Conservation (phyloP, 208 protist species). For the Angomonas ambiguus region DNA sequence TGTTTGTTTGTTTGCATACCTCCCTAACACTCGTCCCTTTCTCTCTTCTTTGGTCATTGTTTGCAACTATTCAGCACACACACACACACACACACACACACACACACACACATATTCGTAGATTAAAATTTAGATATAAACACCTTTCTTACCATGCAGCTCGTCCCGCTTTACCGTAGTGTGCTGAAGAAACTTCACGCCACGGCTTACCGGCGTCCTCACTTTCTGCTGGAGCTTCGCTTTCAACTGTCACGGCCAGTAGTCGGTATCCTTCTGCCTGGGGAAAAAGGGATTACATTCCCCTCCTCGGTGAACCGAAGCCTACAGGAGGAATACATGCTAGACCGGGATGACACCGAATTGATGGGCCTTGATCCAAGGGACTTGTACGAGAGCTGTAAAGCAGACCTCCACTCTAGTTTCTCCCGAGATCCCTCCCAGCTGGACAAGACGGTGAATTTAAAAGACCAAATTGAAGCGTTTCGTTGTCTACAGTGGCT, state of each 20-base stretch:
- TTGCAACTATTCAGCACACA: too few relatives aligned
- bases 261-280: neutral
- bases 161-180: conserved; percentile 45
- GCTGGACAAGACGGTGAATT: neutral
- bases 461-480: conserved; percentile 29
- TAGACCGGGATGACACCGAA: neutral
- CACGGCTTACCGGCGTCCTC: conserved; percentile 31
- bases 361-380: neutral
- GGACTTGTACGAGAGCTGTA: neutral
- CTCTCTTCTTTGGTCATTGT: too few relatives aligned
- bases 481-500: conserved; percentile 69
- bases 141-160: conserved; percentile 28
- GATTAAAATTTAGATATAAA: neutral
- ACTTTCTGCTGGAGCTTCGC: conserved; percentile 72
- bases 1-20: too few relatives aligned
- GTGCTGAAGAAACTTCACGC: conserved; percentile 55
- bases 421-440: neutral
- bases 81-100: neutral
- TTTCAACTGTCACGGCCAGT: conserved; percentile 72
- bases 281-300: neutral
- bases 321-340: neutral
- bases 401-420: neutral
- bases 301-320: too few relatives aligned
- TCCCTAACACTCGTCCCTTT: neutral
- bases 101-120: neutral